Evolutionary conservation across 2,329 filamentous ascomycete species (phyloP).

Genomic region (Ophiosphaerella korrae): DNA sequence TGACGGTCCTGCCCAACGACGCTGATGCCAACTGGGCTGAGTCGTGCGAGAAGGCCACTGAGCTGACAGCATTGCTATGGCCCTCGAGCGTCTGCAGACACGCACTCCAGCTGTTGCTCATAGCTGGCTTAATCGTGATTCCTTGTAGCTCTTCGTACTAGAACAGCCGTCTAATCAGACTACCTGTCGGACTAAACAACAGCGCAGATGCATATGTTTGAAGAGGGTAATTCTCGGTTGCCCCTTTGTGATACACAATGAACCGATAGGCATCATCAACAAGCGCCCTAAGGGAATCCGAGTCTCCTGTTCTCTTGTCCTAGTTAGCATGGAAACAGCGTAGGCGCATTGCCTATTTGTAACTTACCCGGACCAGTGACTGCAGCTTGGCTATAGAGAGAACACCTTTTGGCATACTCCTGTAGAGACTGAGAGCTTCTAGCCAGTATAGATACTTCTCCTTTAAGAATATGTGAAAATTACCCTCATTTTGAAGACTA

Average conservation of each 20-base stretch:
- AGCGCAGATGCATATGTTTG: conserved; percentile 32
- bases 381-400: no score
- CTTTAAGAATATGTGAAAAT: no score
- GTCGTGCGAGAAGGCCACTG: conserved; percentile 28
- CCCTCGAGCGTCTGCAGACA: conserved; percentile 16
- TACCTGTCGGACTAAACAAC: conserved; percentile 21
- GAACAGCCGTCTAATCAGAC: conserved; percentile 15
- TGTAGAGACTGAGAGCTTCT: no score
- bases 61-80: background rate
- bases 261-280: conserved; percentile 24
- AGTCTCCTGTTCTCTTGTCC: no score
- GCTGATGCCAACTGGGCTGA: conserved; percentile 12
- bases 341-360: no score
- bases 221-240: conserved; percentile 25
- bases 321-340: no score
- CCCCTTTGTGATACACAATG: conserved; percentile 22
- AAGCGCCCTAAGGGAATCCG: no score
- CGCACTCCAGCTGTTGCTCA: conserved; percentile 2
- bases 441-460: no score
- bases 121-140: conserved; percentile 12
- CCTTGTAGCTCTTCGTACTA: conserved; percentile 17
- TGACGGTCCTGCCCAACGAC: conserved; percentile 10
- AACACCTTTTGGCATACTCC: no score
- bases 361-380: no score
- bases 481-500: no score